Evolutionary conservation across 2,329 filamentous ascomycete genomes (phyloP), one percentile per base, ranked within the genome.

Genomic region (Diaporthe capsici): DNA sequence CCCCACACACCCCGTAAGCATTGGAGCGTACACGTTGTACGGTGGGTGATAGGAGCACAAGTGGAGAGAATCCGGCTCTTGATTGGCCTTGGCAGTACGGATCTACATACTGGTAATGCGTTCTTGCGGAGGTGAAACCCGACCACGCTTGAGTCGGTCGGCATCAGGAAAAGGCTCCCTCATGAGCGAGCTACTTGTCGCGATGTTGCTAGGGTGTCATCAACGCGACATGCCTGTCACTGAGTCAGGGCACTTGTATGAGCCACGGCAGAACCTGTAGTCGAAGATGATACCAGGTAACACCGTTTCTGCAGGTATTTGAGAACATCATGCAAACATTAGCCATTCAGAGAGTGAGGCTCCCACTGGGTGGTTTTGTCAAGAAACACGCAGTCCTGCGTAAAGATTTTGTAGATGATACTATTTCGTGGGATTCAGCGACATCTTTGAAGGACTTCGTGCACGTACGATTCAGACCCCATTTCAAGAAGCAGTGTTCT

Each of bases 1-100:
- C 42, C 44, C 61, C 61, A 67, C 61, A 34, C 61, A 6, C 61
- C 15, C 20, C 10, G 17, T 34, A 49, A 49, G 25, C 25, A 4
- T 49, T 39, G 57, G 42, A 42, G 42, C 9, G 42, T 67, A 28
- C 25, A 67, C 5, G 37, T 28, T 37, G n/a, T 42, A n/a, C 28
- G 42, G 42, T 37, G 57, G 42, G 42, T 37, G 57, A 67, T 4
- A 67, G 61, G 44, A 49, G 61, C 28, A 8, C 10, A 12, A 49
- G 61, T 67, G 61, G 61, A 67, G 42, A 49, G 61, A 49, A 49
- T 49, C 20, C 61, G 17, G 42, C 61, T 17, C 25, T 65, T 49
- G 42, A 49, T 67, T 67, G 61, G 61, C 7, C 20, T 49, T 49
- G 61, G 12, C 3, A 9, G 17, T n/a, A 34, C 9, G 42, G 61